Base-by-base conservation (phyloP, 1,284 basidiomycete genomes). In the Tetrapyrgos nigripes region DNA sequence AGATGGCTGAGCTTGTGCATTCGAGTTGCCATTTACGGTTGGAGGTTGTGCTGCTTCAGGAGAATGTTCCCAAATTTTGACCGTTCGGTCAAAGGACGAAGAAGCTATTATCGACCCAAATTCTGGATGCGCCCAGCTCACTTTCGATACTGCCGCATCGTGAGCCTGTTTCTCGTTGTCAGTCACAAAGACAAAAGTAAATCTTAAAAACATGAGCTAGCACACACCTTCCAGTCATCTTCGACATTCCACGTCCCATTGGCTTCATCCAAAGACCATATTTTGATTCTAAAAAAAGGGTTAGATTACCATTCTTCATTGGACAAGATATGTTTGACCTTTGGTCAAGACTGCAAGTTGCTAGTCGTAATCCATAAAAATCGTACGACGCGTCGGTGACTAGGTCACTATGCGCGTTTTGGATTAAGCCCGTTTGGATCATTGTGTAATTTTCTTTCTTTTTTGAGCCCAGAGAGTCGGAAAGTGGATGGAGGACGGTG, bases 71-170 rank as follows among this genome's bases (percentile, higher is more conserved):
- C 94, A 97, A 19, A 97, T 84, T 73, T 95, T 91, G 56, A 94
- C 91, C 0, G 91, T 92, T 17, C 94, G 85, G 74, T 97, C 95
- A 67, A 94, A 94, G 1, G 91, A 94, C 5, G 86, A 86, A 0
- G 91, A 93, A 0, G 93, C 93, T 55, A 97, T 79, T 55, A 97
- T 83, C 1, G 87, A 85, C 10, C 94, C 94, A 63, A 94, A 94
- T 71, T 95, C 88, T 5, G 95, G 94, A 69, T 96, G 93, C 2
- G 93, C 92, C 89, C 94, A 97, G 55, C 84, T 85, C n/a, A 96
- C 67, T 71, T 85, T 88, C 8, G 93, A 85, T 40, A 96, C 81
- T 1, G 94, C 86, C 10, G 94, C 94, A 67, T 95, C 93, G 72
- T 96, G 94, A 14, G 94, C 94, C 92, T 96, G 69, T 11, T 49